A percentile compares a stretch with the other conserved stretches of the same genome.
phyloP scores from a whole-genome alignment of 1,284 basidiomycete species.

The Cryptococcus hybrid region DNA sequence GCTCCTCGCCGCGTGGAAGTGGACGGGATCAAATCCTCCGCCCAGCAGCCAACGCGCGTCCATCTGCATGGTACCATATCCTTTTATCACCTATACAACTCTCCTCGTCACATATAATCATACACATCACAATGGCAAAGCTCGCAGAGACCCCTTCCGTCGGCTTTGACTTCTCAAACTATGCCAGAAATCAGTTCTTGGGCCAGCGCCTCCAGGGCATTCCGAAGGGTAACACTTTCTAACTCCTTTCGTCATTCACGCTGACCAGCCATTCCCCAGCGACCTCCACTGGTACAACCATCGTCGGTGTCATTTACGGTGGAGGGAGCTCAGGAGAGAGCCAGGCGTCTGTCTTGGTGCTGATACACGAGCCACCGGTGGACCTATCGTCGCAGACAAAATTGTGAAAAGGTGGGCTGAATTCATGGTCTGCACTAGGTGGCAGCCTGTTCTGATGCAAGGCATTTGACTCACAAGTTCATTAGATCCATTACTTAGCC shows the following conservation, averaged over 20 bases:
- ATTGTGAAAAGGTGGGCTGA: constrained; percentile 88
- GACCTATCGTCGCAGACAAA: constrained; percentile 98
- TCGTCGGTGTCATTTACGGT: constrained; percentile 84
- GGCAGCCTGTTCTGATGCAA: no score
- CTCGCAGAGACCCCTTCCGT: constrained; percentile 24
- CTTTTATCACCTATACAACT: not conserved
- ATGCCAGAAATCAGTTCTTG: constrained; percentile 74
- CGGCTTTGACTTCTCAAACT: constrained; percentile 73
- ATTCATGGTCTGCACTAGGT: not conserved
- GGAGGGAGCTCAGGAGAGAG: constrained; percentile 56
- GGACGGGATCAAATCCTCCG: not conserved
- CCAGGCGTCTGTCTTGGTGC: constrained; percentile 95
- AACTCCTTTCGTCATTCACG: no score
- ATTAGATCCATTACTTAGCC: constrained; percentile 92
- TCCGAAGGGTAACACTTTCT: constrained; percentile 48
- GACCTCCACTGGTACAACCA: constrained; percentile 95
- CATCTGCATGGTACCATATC: not conserved
- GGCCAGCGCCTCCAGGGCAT: constrained; percentile 44
- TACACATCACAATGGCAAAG: constrained; percentile 24
- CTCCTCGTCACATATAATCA: constrained; percentile 6
- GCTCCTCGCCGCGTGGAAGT: not conserved
- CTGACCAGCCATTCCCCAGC: constrained; percentile 59
- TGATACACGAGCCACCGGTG: constrained; percentile 93
- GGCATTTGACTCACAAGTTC: not conserved
- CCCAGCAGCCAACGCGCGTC: constrained; percentile 5